A percentile compares a stretch with the other conserved stretches of the same genome.
These are phyloP conservation scores for Carex scoparia DNA, from an alignment of 176 grass and related monocot genomes.

Conservation along the genomic window DNA sequence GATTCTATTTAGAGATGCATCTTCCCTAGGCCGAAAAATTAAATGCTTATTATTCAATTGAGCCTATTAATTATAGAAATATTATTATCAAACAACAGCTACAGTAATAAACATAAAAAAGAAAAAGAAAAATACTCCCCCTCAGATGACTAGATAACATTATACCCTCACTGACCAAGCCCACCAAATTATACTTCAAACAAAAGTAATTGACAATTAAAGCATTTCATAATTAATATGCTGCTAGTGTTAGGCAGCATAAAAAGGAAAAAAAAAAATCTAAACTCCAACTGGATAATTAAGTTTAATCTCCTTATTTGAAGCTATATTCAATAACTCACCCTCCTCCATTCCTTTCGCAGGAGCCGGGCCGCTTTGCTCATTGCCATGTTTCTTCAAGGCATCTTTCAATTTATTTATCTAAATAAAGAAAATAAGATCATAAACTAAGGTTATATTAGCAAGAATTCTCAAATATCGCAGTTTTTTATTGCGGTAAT, in stretches of 20 bases:
- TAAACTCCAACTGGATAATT: neutral
- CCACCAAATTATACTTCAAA: neutral
- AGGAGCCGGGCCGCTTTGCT: slow-evolving; percentile 16
- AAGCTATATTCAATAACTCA: slow-evolving; percentile 26
- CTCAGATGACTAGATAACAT: neutral
- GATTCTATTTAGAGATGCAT: neutral
- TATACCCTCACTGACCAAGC: neutral
- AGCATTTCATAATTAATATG: neutral
- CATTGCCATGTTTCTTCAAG: slow-evolving; percentile 38
- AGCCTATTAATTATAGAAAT: neutral
- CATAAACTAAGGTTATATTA: neutral
- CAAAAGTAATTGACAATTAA: neutral
- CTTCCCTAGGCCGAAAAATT: too few relatives aligned
- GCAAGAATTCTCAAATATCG: neutral
- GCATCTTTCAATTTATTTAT: slow-evolving; percentile 52
- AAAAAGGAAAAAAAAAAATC: neutral
- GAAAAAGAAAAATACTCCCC: neutral
- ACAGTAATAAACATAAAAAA: neutral
- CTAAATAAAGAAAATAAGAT: slow-evolving; percentile 26
- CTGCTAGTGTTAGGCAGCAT: neutral
- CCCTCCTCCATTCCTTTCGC: slow-evolving; percentile 30
- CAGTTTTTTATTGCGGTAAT: neutral
- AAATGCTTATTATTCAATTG: too few relatives aligned
- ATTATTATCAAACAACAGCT: neutral
- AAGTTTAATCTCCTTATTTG: slow-evolving; percentile 13